These are phyloP conservation scores for Phytopythium mirpurense DNA, from an alignment of 352 stramenopile genomes.

Conservation along the genomic window DNA sequence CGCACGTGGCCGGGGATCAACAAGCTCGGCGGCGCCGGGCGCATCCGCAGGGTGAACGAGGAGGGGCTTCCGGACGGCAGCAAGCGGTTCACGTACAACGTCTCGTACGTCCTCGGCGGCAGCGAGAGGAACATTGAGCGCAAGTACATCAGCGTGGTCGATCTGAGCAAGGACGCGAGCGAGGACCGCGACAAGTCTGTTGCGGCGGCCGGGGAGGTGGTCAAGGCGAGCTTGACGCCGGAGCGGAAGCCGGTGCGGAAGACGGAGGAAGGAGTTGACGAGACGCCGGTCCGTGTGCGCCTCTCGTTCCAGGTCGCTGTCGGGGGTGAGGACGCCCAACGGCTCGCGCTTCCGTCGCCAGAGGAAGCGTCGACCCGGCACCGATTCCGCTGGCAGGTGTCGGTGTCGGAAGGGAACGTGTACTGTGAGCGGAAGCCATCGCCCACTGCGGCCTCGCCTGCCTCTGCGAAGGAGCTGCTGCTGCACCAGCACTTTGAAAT, in stretches of 20 bases:
- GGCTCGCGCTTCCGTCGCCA: conserved; percentile 15
- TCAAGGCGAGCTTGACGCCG: neutral
- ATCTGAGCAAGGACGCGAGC: conserved; percentile 25
- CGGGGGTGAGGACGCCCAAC: conserved; percentile 16
- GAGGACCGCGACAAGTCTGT: conserved; percentile 9
- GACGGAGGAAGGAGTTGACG: conserved; percentile 10
- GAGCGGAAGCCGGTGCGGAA: conserved; percentile 14
- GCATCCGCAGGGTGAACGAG: conserved; percentile 58
- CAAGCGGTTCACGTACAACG: conserved; percentile 62
- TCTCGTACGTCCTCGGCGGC: conserved; percentile 66
- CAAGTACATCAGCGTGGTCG: conserved; percentile 72
- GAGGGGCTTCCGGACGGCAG: conserved; percentile 23
- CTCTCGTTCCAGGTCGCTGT: conserved; percentile 19
- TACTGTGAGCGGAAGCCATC: conserved; percentile 24
- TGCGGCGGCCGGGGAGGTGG: conserved; percentile 3
- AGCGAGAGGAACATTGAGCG: conserved; percentile 76
- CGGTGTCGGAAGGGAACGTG: conserved; percentile 33
- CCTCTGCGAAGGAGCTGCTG: conserved; percentile 40
- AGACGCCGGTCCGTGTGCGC: conserved; percentile 14
- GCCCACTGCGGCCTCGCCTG: neutral
- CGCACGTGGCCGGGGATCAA: conserved; percentile 86
- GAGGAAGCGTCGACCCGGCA: conserved; percentile 9
- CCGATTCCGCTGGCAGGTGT: conserved; percentile 41
- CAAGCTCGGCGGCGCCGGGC: conserved; percentile 71
- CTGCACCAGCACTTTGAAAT: conserved; percentile 57